phyloP scores from a whole-genome alignment of 2,329 filamentous ascomycete genomes.

The Boeremia lycopersici region DNA sequence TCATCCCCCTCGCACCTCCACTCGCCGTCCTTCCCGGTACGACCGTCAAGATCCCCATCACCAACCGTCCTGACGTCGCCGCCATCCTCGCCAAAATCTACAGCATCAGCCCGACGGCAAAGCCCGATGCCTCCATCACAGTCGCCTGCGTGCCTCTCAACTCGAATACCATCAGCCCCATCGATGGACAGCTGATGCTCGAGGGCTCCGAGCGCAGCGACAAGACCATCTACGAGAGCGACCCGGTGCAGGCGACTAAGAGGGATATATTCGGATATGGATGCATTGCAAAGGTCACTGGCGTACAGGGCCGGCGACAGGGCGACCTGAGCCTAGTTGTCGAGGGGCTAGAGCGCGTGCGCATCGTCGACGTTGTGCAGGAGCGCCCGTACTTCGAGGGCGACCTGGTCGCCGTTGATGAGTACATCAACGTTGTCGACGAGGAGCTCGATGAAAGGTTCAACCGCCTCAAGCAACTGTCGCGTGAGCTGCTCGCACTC shows the following conservation, averaged over 20 bases:
- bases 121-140: slow-evolving; percentile 70
- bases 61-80: slow-evolving; percentile 83
- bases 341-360: slow-evolving; percentile 80
- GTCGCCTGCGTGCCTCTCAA: slow-evolving; percentile 87
- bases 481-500: slow-evolving; percentile 83
- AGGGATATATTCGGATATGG: slow-evolving; percentile 81
- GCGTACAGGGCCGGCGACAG: slow-evolving; percentile 54
- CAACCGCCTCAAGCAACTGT: slow-evolving; percentile 79
- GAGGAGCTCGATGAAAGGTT: slow-evolving; percentile 73
- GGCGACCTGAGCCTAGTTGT: slow-evolving; percentile 80
- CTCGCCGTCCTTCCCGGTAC: slow-evolving; percentile 85
- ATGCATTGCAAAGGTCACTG: slow-evolving; percentile 64
- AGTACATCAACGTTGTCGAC: slow-evolving; percentile 58
- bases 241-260: slow-evolving; percentile 52
- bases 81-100: slow-evolving; percentile 86
- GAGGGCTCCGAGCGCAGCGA: slow-evolving; percentile 61
- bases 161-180: slow-evolving; percentile 71
- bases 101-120: slow-evolving; percentile 70
- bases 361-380: slow-evolving; percentile 73
- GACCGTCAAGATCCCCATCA: slow-evolving; percentile 81
- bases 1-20: slow-evolving; percentile 82
- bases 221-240: slow-evolving; percentile 54
- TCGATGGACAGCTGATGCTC: slow-evolving; percentile 77
- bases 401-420: slow-evolving; percentile 72
- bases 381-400: slow-evolving; percentile 88